Conservation (phyloP, 345 rosid genomes). For the Luvunga scandens region DNA sequence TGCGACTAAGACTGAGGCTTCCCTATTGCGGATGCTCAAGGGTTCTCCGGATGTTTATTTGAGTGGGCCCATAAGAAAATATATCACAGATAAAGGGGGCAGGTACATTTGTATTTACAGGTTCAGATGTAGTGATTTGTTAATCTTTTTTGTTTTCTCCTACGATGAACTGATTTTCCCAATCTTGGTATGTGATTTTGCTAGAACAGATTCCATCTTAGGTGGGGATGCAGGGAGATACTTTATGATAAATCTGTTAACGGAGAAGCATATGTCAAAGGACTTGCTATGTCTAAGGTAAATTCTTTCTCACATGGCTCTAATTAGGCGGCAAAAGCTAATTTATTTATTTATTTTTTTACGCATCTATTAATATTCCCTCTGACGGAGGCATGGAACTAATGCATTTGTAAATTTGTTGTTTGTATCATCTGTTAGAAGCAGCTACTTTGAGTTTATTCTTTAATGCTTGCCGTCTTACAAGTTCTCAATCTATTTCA, state of each 20-base stretch:
- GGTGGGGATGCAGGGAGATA: conserved; percentile 98
- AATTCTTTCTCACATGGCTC: conserved; percentile 20
- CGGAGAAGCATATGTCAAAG: conserved; percentile 69
- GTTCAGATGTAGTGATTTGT: not conserved
- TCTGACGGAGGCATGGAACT: not conserved
- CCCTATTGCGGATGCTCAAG: conserved; percentile 94
- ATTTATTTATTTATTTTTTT: not conserved
- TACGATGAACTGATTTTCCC: not conserved
- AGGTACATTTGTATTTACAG: conserved; percentile 41
- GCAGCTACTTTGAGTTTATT: not conserved
- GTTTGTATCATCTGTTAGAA: not conserved
- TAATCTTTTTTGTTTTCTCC: not conserved
- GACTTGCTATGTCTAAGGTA: conserved; percentile 88
- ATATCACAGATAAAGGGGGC: conserved; percentile 84
- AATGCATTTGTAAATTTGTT: not conserved
- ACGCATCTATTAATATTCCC: not conserved
- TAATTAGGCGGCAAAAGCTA: conserved; percentile 1
- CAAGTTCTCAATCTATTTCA: conserved; percentile 29
- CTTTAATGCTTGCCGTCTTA: not conserved
- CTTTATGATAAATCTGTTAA: conserved; percentile 59
- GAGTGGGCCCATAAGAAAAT: conserved; percentile 90
- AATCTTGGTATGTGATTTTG: conserved; percentile 6
- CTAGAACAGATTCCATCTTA: conserved; percentile 81
- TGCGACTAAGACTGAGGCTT: conserved; percentile 98
- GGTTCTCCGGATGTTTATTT: conserved; percentile 94